Evolutionary conservation across 345 rosid species (phyloP).

Genomic region (Aurinia saxatilis): DNA sequence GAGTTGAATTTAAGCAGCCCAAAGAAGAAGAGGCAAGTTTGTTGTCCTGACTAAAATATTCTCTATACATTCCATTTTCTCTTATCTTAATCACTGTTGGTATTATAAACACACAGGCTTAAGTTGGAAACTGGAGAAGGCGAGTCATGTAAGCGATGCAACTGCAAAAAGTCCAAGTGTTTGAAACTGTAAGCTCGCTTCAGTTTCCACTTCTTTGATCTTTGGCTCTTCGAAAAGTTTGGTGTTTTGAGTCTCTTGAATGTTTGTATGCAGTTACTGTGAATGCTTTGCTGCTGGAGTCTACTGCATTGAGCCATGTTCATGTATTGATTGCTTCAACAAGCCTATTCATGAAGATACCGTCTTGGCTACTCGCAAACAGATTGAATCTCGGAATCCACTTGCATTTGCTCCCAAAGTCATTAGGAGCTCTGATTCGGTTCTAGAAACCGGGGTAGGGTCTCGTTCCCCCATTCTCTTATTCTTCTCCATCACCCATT

Average conservation of each 20-base stretch:
- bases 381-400: conserved; percentile 94
- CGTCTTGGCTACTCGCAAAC: conserved; percentile 89
- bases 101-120: conserved; percentile 38
- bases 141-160: conserved; percentile 84
- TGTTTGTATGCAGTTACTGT: conserved; percentile 28
- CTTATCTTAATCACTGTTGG: neutral
- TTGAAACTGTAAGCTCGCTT: conserved; percentile 93
- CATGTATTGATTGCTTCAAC: conserved; percentile 93
- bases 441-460: conserved; percentile 56
- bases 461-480: neutral
- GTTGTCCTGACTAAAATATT: neutral
- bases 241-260: conserved; percentile 5
- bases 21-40: conserved; percentile 66
- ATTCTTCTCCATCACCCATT: neutral
- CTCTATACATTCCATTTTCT: neutral
- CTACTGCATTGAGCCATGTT: conserved; percentile 88
- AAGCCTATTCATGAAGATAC: conserved; percentile 90
- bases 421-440: conserved; percentile 51
- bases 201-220: neutral
- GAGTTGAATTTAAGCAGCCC: conserved; percentile 67
- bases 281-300: conserved; percentile 99
- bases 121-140: conserved; percentile 60
- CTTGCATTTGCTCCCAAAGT: conserved; percentile 99
- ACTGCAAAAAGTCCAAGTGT: conserved; percentile 93
- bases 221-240: neutral